Evolutionary conservation across 23 red algal species (phyloP), one percentile per base, ranked within the genome.

Genomic region (Pyropia yezoensis): DNA sequence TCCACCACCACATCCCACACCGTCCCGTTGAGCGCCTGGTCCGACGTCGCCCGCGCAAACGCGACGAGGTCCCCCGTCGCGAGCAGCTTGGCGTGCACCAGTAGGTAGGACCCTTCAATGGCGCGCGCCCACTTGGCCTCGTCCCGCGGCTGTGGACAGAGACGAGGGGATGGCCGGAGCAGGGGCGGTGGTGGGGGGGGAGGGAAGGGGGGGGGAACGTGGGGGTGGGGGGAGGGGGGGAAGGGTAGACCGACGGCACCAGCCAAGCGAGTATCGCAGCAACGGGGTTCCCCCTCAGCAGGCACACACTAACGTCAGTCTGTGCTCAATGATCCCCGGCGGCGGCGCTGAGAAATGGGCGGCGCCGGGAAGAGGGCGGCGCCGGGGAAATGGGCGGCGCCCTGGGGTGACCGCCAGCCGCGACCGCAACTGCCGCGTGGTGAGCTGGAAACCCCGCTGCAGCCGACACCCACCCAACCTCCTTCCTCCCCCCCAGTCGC

Each of bases 1-100:
- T 93, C 88, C 14, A 76, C 69, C 28, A 93, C 77, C 21, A 93
- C 70, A 51, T 93, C 88, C 72, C 80, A 84, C 18, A 93, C 78
- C 15, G 88, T 93, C 23, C 60, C 88, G 49, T 93, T 93, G 18
- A 85, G 66, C 1, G 88, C 78, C 14, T 61, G 52, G 66, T 93
- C 88, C 3, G 88, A 85, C 18, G 81, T 93, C 0, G 88, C 88
- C 51, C 88, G 50, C 24, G 88, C 78, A 53, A 93, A 93, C 18
- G 60, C 88, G 26, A 85, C 88, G 26, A 93, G 73, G n/a, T 33
- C 62, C 22, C 71, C 76, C 39, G 74, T 52, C 13, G 71, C 60
- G 67, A 93, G 62, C 18, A 93, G 73, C 29, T 76, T 66, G 5
- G 88, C 88, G 61, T 62, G 59, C 0, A 93, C 88, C 30, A 93